Conservation (phyloP, 169 alveolate genomes). For the Eimeria zaria region DNA sequence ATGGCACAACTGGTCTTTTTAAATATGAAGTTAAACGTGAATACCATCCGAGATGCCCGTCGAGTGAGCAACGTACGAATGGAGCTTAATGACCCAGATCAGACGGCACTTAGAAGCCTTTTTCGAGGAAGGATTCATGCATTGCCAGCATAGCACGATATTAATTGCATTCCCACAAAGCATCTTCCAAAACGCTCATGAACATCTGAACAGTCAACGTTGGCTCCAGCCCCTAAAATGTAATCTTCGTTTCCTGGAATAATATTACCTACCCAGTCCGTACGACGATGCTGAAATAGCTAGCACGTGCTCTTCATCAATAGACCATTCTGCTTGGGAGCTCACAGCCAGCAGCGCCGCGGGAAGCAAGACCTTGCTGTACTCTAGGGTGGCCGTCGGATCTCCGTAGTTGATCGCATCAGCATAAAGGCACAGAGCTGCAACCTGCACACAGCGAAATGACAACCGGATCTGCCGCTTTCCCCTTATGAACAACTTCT, state of each 20-base stretch:
- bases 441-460: conserved; percentile 32
- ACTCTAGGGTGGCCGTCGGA: conserved; percentile 34
- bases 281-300: conserved; percentile 78
- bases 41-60: not conserved
- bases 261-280: conserved; percentile 73
- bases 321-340: conserved; percentile 31
- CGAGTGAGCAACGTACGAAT: not conserved
- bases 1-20: not conserved
- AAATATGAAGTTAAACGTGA: no score
- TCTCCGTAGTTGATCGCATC: conserved; percentile 81
- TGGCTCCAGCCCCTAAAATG: not conserved
- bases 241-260: not conserved
- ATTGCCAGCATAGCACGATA: not conserved
- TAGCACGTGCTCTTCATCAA: conserved; percentile 60
- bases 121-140: not conserved
- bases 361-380: conserved; percentile 59
- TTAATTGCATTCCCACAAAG: not conserved
- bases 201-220: not conserved
- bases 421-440: conserved; percentile 83
- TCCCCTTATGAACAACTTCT: not conserved
- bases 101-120: not conserved
- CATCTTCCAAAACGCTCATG: not conserved
- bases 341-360: conserved; percentile 81
- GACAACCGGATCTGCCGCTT: not conserved
- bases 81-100: not conserved